Conservation (phyloP, 2,329 filamentous ascomycete genomes). For the Fusarium hostae region DNA sequence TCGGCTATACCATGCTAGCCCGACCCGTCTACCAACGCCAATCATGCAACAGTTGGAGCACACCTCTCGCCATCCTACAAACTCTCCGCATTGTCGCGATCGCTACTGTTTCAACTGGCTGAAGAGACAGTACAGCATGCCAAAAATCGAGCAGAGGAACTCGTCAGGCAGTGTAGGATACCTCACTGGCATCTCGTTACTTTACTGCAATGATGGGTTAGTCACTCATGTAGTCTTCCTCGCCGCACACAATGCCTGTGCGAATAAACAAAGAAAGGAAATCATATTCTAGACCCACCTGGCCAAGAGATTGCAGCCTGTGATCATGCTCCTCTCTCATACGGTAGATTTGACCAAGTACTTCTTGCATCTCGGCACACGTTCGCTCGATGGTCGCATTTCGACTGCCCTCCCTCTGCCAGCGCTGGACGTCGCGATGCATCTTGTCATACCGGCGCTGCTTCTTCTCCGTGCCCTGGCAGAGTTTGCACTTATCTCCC, state of each 20-base stretch:
- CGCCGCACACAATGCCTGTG: neutral
- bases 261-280: neutral
- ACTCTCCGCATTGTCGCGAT: too few relatives aligned
- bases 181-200: neutral
- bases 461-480: constrained; percentile 90
- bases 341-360: constrained; percentile 68
- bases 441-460: constrained; percentile 79
- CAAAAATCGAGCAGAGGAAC: too few relatives aligned
- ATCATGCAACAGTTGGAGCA: too few relatives aligned
- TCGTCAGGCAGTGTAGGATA: too few relatives aligned
- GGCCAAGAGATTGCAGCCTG: constrained; percentile 49
- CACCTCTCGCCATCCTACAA: too few relatives aligned
- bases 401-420: constrained; percentile 80
- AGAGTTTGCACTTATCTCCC: constrained; percentile 79
- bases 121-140: too few relatives aligned
- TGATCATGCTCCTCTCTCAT: constrained; percentile 56
- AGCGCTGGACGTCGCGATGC: constrained; percentile 77
- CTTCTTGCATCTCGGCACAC: constrained; percentile 73
- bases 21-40: too few relatives aligned
- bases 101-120: too few relatives aligned
- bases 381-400: constrained; percentile 78
- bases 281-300: too few relatives aligned
- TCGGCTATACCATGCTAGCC: too few relatives aligned
- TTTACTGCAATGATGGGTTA: neutral
- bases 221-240: neutral